Base-by-base conservation (phyloP, 176 grass and related monocot genomes). In the Elymus sibiricus region DNA sequence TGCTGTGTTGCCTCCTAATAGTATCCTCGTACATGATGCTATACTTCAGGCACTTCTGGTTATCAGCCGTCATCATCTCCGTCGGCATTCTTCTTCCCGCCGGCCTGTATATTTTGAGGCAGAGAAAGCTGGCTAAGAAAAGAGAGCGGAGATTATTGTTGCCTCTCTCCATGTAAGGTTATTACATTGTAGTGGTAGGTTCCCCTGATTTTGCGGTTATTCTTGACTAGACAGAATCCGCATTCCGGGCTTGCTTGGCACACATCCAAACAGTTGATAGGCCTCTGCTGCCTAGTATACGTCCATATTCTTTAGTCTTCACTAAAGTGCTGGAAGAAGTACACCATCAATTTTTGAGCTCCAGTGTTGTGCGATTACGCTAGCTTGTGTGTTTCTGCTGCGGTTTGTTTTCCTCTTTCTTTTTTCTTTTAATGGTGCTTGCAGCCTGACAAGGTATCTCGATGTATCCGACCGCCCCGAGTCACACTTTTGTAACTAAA, bases 31-130 rank as follows among this genome's bases (percentile, higher is more conserved):
- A 98, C 78, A 88, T 93, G 61, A 90, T 90, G 9, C 76, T 98
- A 81, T 94, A 95, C 89, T 95, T 92, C 88, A 95, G 90, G 92
- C 87, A 98, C 74, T 94, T 94, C 77, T 94, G 90, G 92, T 87
- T 98, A 68, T 94, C 92, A 47, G 92, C 86, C 82, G 65, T 92
- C 69, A 94, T 94, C 89, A 92, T 98, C 77, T 95, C 84, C 62
- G 79, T 98, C 17, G 96, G 93, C 55, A 92, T 95, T 86, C 68
- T 94, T 89, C 88, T 98, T 83, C 96, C 96, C 19, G 78, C 90
- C 2, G 88, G 91, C 78, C 92, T 95, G 37, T 93, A 94, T 73
- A 91, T 98, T 89, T 92, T 90, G 84, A 91, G 93, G 92, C 90
- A 92, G 72, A 95, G 93, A 83, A 94, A 92, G 90, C 86, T 95